Evolutionary conservation across 768 basidiomycete genomes (phyloP), one percentile per base, ranked within the genome.

Genomic region (Kondoa subrosea): DNA sequence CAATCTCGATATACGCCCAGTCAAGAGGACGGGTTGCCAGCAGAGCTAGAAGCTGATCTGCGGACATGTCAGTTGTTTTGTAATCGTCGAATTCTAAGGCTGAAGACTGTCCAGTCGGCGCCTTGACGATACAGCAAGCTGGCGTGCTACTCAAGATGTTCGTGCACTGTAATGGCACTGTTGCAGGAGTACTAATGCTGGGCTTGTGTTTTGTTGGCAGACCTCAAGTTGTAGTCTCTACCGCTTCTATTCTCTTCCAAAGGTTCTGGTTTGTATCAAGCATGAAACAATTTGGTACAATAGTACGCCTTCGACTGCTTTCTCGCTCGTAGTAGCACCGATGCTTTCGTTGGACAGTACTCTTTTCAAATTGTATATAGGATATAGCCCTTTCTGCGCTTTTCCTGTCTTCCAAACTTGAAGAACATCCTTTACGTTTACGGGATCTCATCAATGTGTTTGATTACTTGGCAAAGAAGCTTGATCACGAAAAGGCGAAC

Each of bases 141-240:
- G 95, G 95, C 34, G 82, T 91, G 57, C 81, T 97, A 67, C 81
- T 96, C 72, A 85, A 87, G 76, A 87, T 93, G 93, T 95, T 1
- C 17, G 0, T 4, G 3, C 29, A 15, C 61, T 4, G 21, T 16
- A 4, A 29, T 33, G 1, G 0, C 1, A 3, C 65, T 31, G 50
- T 67, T 33, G 0, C 3, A 4, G 1, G 4, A 1, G 4, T 66
- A n/a, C n/a, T n/a, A n/a, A n/a, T n/a, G n/a, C n/a, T n/a, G n/a
- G n/a, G n/a, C n/a, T n/a, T n/a, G n/a, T n/a, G n/a, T n/a, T n/a
- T n/a, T n/a, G n/a, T n/a, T n/a, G n/a, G n/a, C n/a, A 80, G 80
- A n/a, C 95, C 96, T 71, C 95, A 99, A 76, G 92, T 95, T 31
- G 92, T 92, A 16, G 88, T 96, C 65, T 91, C 95, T 3, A 89